Conservation (phyloP, 768 basidiomycete species). For the Amanita pallidorosea region DNA sequence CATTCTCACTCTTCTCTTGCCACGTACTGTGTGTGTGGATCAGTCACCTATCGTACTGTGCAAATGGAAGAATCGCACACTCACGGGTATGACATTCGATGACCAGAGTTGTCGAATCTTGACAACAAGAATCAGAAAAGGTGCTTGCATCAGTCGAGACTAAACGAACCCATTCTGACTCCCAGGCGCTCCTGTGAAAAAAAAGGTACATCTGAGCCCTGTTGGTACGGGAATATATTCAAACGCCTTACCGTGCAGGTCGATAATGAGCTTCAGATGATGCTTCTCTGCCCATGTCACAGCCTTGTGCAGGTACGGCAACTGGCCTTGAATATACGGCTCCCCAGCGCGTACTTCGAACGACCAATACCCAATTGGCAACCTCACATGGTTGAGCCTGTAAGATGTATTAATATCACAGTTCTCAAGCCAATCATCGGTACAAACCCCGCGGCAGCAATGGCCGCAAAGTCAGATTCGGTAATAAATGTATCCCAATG, state of each 20-base stretch:
- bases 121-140: not conserved
- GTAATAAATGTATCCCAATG: slow-evolving; percentile 86
- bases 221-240: not conserved
- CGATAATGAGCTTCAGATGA: slow-evolving; percentile 74
- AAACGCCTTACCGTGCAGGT: slow-evolving; percentile 43
- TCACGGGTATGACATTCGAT: slow-evolving; percentile 43
- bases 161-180: slow-evolving; percentile 65
- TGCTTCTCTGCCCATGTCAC: slow-evolving; percentile 59
- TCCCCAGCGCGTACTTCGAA: slow-evolving; percentile 74
- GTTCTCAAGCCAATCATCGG: not conserved
- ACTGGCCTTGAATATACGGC: slow-evolving; percentile 70
- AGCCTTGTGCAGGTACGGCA: slow-evolving; percentile 57
- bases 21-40: slow-evolving; percentile 32
- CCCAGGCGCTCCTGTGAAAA: slow-evolving; percentile 52
- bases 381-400: slow-evolving; percentile 72
- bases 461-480: slow-evolving; percentile 64
- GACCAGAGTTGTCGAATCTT: slow-evolving; percentile 83
- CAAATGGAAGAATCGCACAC: slow-evolving; percentile 11
- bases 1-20: slow-evolving; percentile 56
- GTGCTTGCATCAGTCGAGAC: not conserved
- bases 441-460: slow-evolving; percentile 63
- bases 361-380: slow-evolving; percentile 89
- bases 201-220: slow-evolving; percentile 5
- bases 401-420: not conserved
- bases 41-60: not conserved